A percentile compares a stretch with the other conserved stretches of the same genome.
phyloP scores from a whole-genome alignment of 2,329 filamentous ascomycete species.

The Pseudocercospora cruenta region DNA sequence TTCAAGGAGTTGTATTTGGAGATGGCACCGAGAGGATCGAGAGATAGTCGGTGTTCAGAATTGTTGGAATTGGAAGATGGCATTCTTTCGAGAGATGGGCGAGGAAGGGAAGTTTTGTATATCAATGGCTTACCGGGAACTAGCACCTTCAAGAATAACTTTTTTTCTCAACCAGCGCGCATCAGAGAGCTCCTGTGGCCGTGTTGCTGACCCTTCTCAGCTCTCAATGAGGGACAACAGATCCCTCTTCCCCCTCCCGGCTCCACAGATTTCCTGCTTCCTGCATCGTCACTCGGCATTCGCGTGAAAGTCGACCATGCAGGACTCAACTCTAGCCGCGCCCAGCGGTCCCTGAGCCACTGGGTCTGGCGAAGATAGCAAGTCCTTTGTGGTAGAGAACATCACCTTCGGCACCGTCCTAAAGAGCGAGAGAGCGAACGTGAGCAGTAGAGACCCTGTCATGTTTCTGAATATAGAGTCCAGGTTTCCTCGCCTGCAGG shows the following conservation, averaged over 20 bases:
- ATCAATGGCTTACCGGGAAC: constrained; percentile 3
- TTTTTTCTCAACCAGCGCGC: not conserved
- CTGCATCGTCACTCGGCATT: not conserved
- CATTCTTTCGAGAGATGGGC: constrained; percentile 14
- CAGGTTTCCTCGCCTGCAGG: not conserved
- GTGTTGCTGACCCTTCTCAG: not conserved
- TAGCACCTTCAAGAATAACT: constrained; percentile 5
- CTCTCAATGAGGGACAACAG: not conserved
- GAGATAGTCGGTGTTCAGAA: constrained; percentile 25
- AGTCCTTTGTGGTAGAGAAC: not conserved
- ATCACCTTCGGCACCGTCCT: constrained; percentile 3
- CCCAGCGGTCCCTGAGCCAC: not conserved
- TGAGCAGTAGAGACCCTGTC: constrained; percentile 1
- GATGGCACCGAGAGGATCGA: constrained; percentile 32
- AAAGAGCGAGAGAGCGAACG: constrained; percentile 7
- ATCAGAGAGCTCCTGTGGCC: not conserved
- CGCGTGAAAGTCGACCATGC: constrained; percentile 2
- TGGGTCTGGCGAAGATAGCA: not conserved
- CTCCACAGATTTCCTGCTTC: constrained; percentile 5
- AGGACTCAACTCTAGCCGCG: not conserved
- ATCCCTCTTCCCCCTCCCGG: constrained; percentile 4
- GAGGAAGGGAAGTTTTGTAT: constrained; percentile 15
- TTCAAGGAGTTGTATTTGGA: constrained; percentile 29
- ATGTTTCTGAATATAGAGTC: constrained; percentile 2
- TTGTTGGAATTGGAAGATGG: constrained; percentile 14